Conservation (phyloP, 2,329 filamentous ascomycete species). For the Venturiaceae sp. region DNA sequence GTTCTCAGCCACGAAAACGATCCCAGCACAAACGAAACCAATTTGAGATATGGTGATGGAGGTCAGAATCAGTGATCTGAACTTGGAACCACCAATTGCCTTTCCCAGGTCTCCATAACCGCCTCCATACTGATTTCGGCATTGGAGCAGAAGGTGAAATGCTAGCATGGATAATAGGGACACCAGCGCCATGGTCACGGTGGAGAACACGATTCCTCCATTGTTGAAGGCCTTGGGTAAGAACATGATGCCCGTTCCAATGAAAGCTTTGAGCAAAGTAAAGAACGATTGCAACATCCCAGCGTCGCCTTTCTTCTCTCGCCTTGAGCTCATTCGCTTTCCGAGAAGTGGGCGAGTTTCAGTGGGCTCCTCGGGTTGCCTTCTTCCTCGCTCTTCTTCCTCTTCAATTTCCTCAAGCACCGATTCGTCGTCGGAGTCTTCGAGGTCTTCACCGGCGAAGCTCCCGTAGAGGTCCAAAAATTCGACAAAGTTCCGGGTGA, state of each 20-base stretch:
- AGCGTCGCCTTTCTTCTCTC: conserved; percentile 45
- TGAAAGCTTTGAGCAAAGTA: conserved; percentile 67
- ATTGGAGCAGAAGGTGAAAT: conserved; percentile 62
- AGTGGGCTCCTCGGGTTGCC: conserved; percentile 14
- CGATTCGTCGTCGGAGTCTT: conserved; percentile 51
- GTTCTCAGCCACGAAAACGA: conserved; percentile 72
- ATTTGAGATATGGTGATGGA: conserved; percentile 68
- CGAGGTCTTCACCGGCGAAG: conserved; percentile 64
- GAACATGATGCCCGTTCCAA: conserved; percentile 76
- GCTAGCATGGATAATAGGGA: conserved; percentile 59
- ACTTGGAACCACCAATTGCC: conserved; percentile 51
- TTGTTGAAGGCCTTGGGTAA: conserved; percentile 71
- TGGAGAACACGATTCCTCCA: conserved; percentile 67
- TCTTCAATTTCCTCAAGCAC: conserved; percentile 42
- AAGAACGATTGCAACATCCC: conserved; percentile 66
- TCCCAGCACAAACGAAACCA: conserved; percentile 67
- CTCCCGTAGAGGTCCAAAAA: conserved; percentile 68
- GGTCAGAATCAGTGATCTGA: conserved; percentile 56
- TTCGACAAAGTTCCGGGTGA: conserved; percentile 63
- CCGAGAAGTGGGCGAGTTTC: conserved; percentile 55
- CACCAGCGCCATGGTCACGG: conserved; percentile 55
- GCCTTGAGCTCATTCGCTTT: conserved; percentile 41
- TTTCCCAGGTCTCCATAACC: conserved; percentile 68
- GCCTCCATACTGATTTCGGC: conserved; percentile 53
- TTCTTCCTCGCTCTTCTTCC: conserved; percentile 19